These are phyloP conservation scores for Talaromyces sp. DNA, from an alignment of 2,329 filamentous ascomycete genomes.

Conservation along the genomic window DNA sequence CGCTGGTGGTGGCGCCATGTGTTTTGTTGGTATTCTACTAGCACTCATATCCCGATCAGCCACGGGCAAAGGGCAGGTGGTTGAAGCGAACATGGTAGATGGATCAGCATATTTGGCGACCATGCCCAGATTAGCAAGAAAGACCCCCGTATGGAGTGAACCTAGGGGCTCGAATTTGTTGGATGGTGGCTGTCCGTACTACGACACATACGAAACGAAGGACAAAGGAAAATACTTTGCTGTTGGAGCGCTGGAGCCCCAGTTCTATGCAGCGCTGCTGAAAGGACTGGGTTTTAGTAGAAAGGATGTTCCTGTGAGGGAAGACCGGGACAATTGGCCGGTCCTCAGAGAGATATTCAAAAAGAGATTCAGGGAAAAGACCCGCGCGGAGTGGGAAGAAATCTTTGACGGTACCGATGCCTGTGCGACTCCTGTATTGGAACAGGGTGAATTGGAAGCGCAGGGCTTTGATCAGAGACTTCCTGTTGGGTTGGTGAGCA, in stretches of 20 bases:
- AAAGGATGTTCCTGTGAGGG: slow-evolving; percentile 45
- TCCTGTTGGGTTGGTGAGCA: slow-evolving; percentile 56
- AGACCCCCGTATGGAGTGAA: slow-evolving; percentile 60
- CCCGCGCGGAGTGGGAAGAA: slow-evolving; percentile 74
- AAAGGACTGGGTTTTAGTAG: slow-evolving; percentile 61
- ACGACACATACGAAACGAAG: slow-evolving; percentile 81
- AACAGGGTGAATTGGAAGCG: slow-evolving; percentile 67
- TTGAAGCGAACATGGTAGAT: slow-evolving; percentile 97
- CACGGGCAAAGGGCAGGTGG: slow-evolving; percentile 75
- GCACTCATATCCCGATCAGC: slow-evolving; percentile 66
- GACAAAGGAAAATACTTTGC: slow-evolving; percentile 73
- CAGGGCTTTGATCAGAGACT: slow-evolving; percentile 49
- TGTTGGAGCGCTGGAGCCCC: slow-evolving; percentile 85
- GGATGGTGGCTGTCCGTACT: slow-evolving; percentile 83
- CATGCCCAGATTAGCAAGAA: slow-evolving; percentile 67
- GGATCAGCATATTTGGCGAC: slow-evolving; percentile 74
- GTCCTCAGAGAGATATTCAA: slow-evolving; percentile 61
- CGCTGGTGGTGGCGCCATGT: slow-evolving; percentile 78
- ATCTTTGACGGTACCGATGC: slow-evolving; percentile 90
- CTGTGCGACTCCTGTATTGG: slow-evolving; percentile 84
- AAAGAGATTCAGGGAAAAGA: slow-evolving; percentile 64
- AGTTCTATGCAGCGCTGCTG: slow-evolving; percentile 71
- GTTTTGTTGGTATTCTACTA: slow-evolving; percentile 77
- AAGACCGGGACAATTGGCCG: slow-evolving; percentile 65
- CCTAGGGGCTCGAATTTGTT: slow-evolving; percentile 72